Percentiles rank a stretch among this genome's conserved stretches.
Conservation (phyloP, 768 basidiomycete genomes). For the Daedaleopsis sinensis region DNA sequence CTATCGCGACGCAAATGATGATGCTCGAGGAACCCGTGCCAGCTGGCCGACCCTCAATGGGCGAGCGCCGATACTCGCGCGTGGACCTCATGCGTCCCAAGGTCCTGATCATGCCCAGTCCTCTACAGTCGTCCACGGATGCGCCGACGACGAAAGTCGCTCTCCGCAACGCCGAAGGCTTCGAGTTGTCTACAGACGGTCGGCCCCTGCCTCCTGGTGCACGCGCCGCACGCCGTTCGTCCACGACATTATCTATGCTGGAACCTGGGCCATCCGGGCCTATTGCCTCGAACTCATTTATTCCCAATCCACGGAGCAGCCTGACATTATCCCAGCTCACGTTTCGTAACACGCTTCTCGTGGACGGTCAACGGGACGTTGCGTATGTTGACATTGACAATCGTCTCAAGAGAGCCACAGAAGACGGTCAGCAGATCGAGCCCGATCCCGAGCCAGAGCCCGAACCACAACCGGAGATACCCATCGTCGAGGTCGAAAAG, state of each 20-base stretch:
- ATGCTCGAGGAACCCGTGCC: constrained; percentile 41
- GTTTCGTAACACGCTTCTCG: constrained; percentile 78
- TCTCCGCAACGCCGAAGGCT: constrained; percentile 52
- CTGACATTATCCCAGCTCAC: constrained; percentile 81
- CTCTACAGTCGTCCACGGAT: constrained; percentile 59
- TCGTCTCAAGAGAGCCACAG: constrained; percentile 67
- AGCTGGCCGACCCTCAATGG: constrained; percentile 27
- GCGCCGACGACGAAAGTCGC: constrained; percentile 24
- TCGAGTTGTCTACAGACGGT: constrained; percentile 67
- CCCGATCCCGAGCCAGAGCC: constrained; percentile 40
- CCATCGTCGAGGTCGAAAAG: constrained; percentile 29
- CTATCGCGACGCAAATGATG: constrained; percentile 66
- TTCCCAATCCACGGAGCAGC: constrained; percentile 74
- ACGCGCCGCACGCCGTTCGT: constrained; percentile 55
- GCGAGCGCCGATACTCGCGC: constrained; percentile 69
- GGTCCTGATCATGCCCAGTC: constrained; percentile 93
- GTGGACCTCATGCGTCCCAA: constrained; percentile 85
- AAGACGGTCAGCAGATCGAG: constrained; percentile 80
- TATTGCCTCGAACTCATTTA: constrained; percentile 63
- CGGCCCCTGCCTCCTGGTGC: constrained; percentile 80
- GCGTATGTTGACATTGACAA: constrained; percentile 62
- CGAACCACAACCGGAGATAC: constrained; percentile 32
- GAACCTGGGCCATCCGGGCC: constrained; percentile 31
- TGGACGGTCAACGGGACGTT: constrained; percentile 67
- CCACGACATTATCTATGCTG: constrained; percentile 37